A percentile compares a stretch with the other conserved stretches of the same genome.
These are phyloP conservation scores for Flaveria sonorensis DNA, from an alignment of 129 eudicot species.

Conservation along the genomic window DNA sequence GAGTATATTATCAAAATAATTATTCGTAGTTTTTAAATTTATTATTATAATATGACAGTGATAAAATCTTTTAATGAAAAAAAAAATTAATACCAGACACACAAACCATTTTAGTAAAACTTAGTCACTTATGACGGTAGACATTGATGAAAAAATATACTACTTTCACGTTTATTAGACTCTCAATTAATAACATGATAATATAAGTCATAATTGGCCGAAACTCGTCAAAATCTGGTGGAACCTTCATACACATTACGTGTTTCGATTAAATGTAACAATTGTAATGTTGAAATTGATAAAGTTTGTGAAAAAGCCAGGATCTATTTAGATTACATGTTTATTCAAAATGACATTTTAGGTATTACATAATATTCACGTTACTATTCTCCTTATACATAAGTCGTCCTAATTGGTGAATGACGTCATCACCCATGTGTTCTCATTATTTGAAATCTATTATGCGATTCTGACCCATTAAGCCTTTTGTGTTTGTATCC, in stretches of 20 bases:
- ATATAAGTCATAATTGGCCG: no score
- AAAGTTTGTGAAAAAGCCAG: neutral
- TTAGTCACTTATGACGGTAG: neutral
- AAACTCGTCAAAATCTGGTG: neutral
- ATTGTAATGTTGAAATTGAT: neutral
- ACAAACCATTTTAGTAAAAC: neutral
- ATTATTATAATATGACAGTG: no score
- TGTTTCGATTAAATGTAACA: neutral
- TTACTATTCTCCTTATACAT: neutral
- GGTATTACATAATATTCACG: neutral
- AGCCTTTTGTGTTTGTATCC: neutral
- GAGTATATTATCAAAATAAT: no score
- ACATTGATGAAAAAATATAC: neutral
- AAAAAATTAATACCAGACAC: no score
- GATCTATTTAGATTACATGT: neutral
- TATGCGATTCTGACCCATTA: conserved; percentile 8
- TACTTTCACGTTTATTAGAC: neutral
- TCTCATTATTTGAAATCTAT: neutral
- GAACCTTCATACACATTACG: neutral
- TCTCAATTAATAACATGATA: neutral
- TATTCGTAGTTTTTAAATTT: no score
- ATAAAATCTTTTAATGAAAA: no score
- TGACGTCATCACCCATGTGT: neutral
- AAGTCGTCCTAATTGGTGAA: neutral
- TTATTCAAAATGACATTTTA: neutral